Evolutionary conservation across 106 monocot genomes (phyloP), one percentile per base, ranked within the genome.

Genomic region (Xerophyta viscosa): DNA sequence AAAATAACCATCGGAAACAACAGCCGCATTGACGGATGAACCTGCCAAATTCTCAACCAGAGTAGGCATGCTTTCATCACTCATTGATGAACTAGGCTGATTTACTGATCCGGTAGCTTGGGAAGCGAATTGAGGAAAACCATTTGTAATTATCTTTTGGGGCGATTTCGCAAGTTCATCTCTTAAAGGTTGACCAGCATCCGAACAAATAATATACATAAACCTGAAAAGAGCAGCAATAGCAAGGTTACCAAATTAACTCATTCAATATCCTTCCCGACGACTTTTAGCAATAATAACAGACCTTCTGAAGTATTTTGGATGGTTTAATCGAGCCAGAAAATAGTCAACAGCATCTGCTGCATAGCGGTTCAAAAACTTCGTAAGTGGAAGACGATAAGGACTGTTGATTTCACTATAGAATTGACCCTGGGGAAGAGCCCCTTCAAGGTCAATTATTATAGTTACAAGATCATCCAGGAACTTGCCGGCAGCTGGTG

Each of bases 321-420:
- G 72, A 57, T 74, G 86, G 56, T 79, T 73, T 52, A 90, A 71
- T 19, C 98, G 70, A 56, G 79, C 60, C 57, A 98, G 98, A 74
- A 98, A 98, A 70, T 98, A 98, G 29, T 86, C 90, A 22, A 90
- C 86, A 48, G 98, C 76, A 52, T 90, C 90, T 46, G 74, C 68
- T 28, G 98, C 72, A 77, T 98, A 98, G 20, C 90, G 86, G 25
- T 98, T 98, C 52, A 98, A 77, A 70, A 79, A 98, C 52, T 90
- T 98, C 13, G 98, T 82, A 12, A 98, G 80, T 18, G 98, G 90
- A 66, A 75, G 66, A 26, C 86, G 78, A 66, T 98, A 98, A 7
- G 98, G 98, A 46, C 98, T 98, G 46, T 98, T 90, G 52, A 98
- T 98, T 77, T 98, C 98, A 74, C 98, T 98, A 61, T 90, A 98